Percentiles rank a stretch among this genome's conserved stretches.
phyloP scores from a whole-genome alignment of 768 basidiomycete genomes.

The Tylopilus felleus region DNA sequence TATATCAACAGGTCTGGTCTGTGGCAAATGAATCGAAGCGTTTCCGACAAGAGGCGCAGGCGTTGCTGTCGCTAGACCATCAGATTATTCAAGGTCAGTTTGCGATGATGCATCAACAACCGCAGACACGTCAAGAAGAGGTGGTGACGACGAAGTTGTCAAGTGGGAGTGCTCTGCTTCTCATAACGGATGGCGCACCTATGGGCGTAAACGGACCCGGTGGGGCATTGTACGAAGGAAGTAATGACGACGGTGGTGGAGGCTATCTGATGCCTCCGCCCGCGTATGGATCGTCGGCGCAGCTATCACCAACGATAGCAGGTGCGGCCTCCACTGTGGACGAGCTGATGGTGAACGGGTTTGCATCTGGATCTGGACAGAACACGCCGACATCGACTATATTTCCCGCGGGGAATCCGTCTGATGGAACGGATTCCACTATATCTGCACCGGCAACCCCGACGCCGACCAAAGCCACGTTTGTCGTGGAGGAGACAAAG shows the following conservation, averaged over 20 bases:
- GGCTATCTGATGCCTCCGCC: constrained; percentile 4
- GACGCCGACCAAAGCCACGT: constrained; percentile 9
- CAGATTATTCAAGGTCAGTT: constrained; percentile 13
- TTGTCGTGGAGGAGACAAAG: constrained; percentile 3
- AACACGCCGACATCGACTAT: not conserved
- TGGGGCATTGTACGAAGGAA: not conserved
- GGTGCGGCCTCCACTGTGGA: not conserved
- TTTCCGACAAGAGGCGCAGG: constrained; percentile 19
- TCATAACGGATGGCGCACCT: not conserved
- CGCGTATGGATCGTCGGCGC: not conserved
- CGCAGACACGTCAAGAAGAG: constrained; percentile 1
- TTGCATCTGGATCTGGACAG: not conserved
- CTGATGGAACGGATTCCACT: not conserved
- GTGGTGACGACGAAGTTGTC: not conserved
- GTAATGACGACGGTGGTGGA: not conserved
- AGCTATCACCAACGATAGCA: not conserved
- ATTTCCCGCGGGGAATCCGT: not conserved
- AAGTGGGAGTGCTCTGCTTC: constrained; percentile 1
- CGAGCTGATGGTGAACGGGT: not conserved
- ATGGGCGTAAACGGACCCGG: not conserved
- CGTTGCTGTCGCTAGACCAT: constrained; percentile 16
- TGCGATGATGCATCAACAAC: constrained; percentile 6
- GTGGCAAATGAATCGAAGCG: constrained; percentile 29
- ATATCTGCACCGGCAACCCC: constrained; percentile 4
- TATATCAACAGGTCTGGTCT: constrained; percentile 46